Percentiles rank a stretch among this genome's conserved stretches.
Evolutionary conservation across 768 basidiomycete species (phyloP).

Genomic region (Chalciporus chontae): DNA sequence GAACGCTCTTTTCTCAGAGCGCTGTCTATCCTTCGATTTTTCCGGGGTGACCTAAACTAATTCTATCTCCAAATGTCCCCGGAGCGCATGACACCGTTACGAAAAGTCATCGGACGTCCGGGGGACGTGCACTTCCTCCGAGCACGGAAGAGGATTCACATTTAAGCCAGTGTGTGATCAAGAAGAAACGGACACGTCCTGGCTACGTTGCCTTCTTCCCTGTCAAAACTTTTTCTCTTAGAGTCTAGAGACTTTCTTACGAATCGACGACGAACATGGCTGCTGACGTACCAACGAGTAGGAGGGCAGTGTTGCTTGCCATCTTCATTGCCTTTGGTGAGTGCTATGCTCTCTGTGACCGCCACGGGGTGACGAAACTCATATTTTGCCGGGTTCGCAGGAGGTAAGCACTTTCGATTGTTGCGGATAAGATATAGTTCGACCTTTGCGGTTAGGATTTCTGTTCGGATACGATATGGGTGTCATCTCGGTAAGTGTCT

Average conservation of each 20-base stretch:
- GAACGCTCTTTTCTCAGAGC: background rate
- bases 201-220: background rate
- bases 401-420: constrained; percentile 14
- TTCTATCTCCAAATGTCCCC: constrained; percentile 3
- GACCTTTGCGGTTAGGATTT: constrained; percentile 39
- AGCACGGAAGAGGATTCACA: constrained; percentile 3
- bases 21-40: background rate
- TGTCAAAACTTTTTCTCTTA: background rate
- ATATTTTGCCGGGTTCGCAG: constrained; percentile 5
- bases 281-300: constrained; percentile 56
- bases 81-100: constrained; percentile 3
- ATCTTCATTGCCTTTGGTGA: constrained; percentile 72
- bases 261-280: constrained; percentile 14
- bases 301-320: constrained; percentile 59
- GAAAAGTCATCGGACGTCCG: constrained; percentile 16
- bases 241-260: background rate
- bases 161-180: constrained; percentile 1
- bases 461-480: constrained; percentile 77
- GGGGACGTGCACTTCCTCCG: background rate
- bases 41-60: background rate
- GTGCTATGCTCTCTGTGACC: constrained; percentile 14
- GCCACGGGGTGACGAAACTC: background rate
- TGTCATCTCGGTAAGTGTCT: constrained; percentile 58
- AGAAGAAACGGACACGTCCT: background rate
- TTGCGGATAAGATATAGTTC: background rate